Evolutionary conservation across 331 rosid species (phyloP).

Genomic region (Cucumis variabilis): DNA sequence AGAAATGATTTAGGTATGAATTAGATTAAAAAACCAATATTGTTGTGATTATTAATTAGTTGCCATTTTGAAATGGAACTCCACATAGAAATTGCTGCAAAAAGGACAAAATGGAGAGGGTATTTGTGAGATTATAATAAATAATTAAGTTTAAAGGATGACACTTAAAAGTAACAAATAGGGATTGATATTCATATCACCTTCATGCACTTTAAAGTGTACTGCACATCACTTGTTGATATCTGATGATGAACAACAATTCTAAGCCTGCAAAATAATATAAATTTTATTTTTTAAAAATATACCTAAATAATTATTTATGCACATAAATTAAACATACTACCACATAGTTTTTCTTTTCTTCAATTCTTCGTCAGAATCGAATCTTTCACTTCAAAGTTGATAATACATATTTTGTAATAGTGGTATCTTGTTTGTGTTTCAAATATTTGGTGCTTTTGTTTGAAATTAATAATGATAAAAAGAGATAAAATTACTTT

Average conservation of each 20-base stretch:
- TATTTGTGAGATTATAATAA: background rate
- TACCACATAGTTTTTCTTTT: too few species aligned
- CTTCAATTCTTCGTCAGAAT: too few species aligned
- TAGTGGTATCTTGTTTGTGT: too few species aligned
- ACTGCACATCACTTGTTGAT: conserved; percentile 61
- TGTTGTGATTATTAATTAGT: background rate
- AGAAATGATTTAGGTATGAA: background rate
- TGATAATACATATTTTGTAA: too few species aligned
- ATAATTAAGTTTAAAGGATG: background rate
- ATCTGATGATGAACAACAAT: conserved; percentile 84
- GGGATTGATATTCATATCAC: conserved; percentile 32
- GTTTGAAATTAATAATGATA: too few species aligned
- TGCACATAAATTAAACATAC: too few species aligned
- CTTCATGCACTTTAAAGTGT: conserved; percentile 74
- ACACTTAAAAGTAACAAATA: background rate
- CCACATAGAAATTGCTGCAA: background rate
- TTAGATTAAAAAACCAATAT: background rate
- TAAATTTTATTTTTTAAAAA: background rate
- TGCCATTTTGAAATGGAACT: background rate
- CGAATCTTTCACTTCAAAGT: too few species aligned
- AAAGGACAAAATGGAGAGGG: background rate
- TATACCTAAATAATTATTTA: background rate
- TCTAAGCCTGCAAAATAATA: conserved; percentile 54
- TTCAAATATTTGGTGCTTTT: too few species aligned
- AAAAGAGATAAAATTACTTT: too few species aligned